Evolutionary conservation across 805 yeast species (phyloP).

Genomic region (Starmerella potacharoeniae): DNA sequence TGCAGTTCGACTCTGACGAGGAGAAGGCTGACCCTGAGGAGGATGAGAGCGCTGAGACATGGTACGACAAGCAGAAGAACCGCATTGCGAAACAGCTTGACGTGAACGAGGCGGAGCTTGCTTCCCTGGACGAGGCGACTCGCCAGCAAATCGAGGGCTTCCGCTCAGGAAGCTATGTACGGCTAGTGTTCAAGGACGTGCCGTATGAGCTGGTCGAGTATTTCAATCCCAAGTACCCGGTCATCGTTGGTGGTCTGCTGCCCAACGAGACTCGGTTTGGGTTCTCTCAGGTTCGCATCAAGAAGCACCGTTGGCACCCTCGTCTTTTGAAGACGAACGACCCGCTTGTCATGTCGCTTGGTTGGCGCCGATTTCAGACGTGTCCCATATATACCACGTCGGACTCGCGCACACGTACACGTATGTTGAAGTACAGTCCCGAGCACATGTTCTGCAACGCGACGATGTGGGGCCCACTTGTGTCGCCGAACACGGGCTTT

Average conservation of each 20-base stretch:
- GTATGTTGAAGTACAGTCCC: slow-evolving; percentile 96
- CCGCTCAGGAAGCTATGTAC: slow-evolving; percentile 88
- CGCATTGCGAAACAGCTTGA: slow-evolving; percentile 94
- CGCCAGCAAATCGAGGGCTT: slow-evolving; percentile 80
- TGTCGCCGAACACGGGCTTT: slow-evolving; percentile 94
- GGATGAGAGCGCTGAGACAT: slow-evolving; percentile 80
- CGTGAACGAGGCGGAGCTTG: slow-evolving; percentile 63
- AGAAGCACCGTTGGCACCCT: slow-evolving; percentile 98
- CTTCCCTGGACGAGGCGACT: slow-evolving; percentile 61
- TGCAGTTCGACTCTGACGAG: slow-evolving; percentile 78
- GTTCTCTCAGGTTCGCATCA: slow-evolving; percentile 78
- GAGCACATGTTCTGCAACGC: slow-evolving; percentile 96
- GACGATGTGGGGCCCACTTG: slow-evolving; percentile 92
- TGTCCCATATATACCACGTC: slow-evolving; percentile 91
- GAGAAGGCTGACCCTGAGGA: slow-evolving; percentile 66
- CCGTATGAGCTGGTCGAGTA: slow-evolving; percentile 87
- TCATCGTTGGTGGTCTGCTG: slow-evolving; percentile 80
- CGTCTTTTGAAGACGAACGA: slow-evolving; percentile 90
- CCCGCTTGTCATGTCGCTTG: slow-evolving; percentile 83
- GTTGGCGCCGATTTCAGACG: slow-evolving; percentile 98
- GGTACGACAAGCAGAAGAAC: slow-evolving; percentile 96
- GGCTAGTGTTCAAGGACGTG: slow-evolving; percentile 65
- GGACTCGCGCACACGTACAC: slow-evolving; percentile 93
- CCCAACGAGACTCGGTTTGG: slow-evolving; percentile 91
- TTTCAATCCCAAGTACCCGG: slow-evolving; percentile 75